A percentile compares a stretch with the other conserved stretches of the same genome.
These are phyloP conservation scores for Hypomontagnella submonticulosa DNA, from an alignment of 495 filamentous ascomycete species.

Conservation along the genomic window DNA sequence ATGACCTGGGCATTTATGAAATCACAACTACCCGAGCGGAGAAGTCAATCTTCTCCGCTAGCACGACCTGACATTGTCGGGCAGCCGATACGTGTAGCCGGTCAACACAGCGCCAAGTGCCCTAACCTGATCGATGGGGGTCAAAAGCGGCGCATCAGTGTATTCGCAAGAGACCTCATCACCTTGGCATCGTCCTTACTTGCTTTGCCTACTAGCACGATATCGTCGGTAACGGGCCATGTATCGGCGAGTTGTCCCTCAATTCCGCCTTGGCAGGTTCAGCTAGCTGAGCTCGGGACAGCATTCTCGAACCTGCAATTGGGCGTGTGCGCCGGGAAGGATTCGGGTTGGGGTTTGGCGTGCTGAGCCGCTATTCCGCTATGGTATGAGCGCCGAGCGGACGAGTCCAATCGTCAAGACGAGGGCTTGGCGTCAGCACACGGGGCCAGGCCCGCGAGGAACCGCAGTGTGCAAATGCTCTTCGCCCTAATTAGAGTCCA, in stretches of 20 bases:
- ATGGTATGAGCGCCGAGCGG: constrained; percentile 16
- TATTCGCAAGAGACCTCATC: not conserved
- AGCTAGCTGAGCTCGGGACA: constrained; percentile 8
- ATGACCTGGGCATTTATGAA: too few relatives aligned
- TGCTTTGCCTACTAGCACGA: not conserved
- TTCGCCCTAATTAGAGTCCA: not conserved
- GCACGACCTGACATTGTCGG: not conserved
- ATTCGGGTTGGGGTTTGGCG: constrained; percentile 12
- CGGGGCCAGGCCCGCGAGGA: constrained; percentile 14
- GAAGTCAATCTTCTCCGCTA: not conserved
- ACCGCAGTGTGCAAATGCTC: too few relatives aligned
- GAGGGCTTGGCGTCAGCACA: constrained; percentile 34
- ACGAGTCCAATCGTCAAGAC: constrained; percentile 5
- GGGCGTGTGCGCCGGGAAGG: constrained; percentile 17
- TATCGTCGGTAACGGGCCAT: constrained; percentile 22
- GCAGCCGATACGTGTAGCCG: not conserved
- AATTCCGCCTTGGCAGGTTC: constrained; percentile 45
- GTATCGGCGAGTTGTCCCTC: constrained; percentile 36
- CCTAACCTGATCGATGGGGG: not conserved
- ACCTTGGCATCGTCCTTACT: constrained; percentile 4
- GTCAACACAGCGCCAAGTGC: constrained; percentile 6
- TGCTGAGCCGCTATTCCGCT: constrained; percentile 35
- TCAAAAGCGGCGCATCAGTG: not conserved
- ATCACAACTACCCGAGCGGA: not conserved
- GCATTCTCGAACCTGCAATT: constrained; percentile 23